These are phyloP conservation scores for Fusarium euwallaceae DNA, from an alignment of 2,329 filamentous ascomycete species.

Conservation along the genomic window DNA sequence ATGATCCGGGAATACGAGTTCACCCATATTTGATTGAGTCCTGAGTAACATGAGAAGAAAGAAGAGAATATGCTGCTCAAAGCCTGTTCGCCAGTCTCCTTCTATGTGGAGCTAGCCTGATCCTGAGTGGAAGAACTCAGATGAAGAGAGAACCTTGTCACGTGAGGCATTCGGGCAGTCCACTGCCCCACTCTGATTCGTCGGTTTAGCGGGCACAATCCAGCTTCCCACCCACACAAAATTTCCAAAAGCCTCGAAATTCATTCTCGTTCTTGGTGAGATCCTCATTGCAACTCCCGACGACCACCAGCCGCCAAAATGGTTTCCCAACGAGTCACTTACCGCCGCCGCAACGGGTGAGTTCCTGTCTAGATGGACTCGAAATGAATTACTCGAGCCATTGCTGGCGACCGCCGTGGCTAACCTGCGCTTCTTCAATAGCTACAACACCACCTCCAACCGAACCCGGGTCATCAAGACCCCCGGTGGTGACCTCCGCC, in stretches of 20 bases:
- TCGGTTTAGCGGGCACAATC: constrained; percentile 54
- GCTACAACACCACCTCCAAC: constrained; percentile 99
- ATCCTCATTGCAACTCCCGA: constrained; percentile 53
- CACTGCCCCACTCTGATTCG: constrained; percentile 52
- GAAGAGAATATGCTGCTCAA: neutral
- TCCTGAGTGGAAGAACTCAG: neutral
- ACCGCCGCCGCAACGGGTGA: constrained; percentile 86
- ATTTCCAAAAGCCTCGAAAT: constrained; percentile 59
- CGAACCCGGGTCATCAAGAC: constrained; percentile 96
- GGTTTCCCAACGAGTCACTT: constrained; percentile 71
- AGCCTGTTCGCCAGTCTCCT: constrained; percentile 1
- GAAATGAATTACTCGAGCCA: constrained; percentile 31
- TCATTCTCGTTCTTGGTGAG: constrained; percentile 52
- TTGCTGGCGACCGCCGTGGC: constrained; percentile 32
- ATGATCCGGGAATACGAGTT: neutral
- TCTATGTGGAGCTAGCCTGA: constrained; percentile 2
- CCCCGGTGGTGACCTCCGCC: constrained; percentile 93
- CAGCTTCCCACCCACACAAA: constrained; percentile 57
- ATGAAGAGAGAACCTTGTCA: constrained; percentile 19
- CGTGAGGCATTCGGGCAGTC: constrained; percentile 27
- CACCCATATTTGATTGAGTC: neutral
- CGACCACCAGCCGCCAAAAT: constrained; percentile 65
- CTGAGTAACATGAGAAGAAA: neutral
- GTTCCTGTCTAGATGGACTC: constrained; percentile 54
- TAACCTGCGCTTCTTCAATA: constrained; percentile 55